Evolutionary conservation across 1,284 basidiomycete genomes (phyloP), one percentile per base, ranked within the genome.

Genomic region (Ustanciosporium gigantosporum): DNA sequence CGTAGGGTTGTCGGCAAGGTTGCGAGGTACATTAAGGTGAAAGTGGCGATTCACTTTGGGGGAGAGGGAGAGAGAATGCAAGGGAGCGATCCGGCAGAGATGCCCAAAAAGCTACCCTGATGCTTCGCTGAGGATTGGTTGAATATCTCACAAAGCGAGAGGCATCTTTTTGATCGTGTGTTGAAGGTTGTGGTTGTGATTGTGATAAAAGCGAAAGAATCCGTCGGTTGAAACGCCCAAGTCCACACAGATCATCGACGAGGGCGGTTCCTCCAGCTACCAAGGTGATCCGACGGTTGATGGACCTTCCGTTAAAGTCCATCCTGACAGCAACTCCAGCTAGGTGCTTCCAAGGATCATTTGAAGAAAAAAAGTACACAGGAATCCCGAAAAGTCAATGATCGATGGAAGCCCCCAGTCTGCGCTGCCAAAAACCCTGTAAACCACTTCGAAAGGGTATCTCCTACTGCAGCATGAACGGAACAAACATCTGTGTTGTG

Each of bases 301-400:
- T 14, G 19, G 23, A 25, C 11, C n/a, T n/a, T n/a, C n/a, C n/a
- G n/a, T n/a, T n/a, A n/a, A n/a, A n/a, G n/a, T n/a, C n/a, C n/a
- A n/a, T n/a, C n/a, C n/a, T n/a, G n/a, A 11, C 34, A n/a, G 34
- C 34, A n/a, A 17, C 19, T 36, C 8, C 34, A 36, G 15, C 19
- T 36, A 8, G 19, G 15, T 9, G 15, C 15, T 11, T n/a, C 27
- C n/a, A n/a, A 11, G 9, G 11, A 29, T 11, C 27, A 29, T 29
- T 9, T 29, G n/a, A n/a, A n/a, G n/a, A 61, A 48, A 55, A 61
- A 61, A 61, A 61, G 58, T 61, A 61, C 58, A 61, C 53, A 55
- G 43, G 58, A 32, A 61, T 46, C 51, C 58, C 58, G 47, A 56
- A 61, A 61, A 36, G 47, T 42, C 51, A 34, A 43, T 50, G 38